These are phyloP conservation scores for Penicillium sp. DNA, from an alignment of 2,329 filamentous ascomycete genomes.

Conservation along the genomic window DNA sequence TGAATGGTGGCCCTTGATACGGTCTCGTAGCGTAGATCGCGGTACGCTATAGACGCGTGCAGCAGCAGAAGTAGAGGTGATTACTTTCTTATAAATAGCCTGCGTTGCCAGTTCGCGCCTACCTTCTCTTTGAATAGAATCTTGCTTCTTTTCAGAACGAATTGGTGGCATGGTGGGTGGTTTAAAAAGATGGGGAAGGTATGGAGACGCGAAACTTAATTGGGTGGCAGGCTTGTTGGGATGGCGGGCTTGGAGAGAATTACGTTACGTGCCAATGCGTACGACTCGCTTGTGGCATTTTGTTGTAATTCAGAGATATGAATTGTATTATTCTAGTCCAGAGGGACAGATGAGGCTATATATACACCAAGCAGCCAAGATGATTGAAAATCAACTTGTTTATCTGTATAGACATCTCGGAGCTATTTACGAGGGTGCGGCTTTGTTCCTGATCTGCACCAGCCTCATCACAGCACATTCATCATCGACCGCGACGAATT, in stretches of 20 bases:
- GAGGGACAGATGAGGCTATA: too few species aligned
- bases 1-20: not conserved
- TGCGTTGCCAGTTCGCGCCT: not conserved
- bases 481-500: too few species aligned
- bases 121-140: not conserved
- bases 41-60: not conserved
- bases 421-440: constrained; percentile 2
- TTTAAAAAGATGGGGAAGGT: too few species aligned
- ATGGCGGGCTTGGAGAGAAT: too few species aligned
- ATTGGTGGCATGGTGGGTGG: not conserved
- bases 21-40: not conserved
- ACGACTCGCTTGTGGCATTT: too few species aligned
- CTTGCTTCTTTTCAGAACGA: not conserved
- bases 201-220: too few species aligned
- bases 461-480: too few species aligned
- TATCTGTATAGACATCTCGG: constrained; percentile 1
- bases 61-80: not conserved
- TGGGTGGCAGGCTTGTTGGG: too few species aligned
- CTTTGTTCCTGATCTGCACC: constrained; percentile 1
- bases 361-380: too few species aligned
- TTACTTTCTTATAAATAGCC: not conserved
- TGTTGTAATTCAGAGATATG: too few species aligned
- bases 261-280: too few species aligned
- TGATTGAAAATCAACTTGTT: not conserved
- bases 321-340: too few species aligned